These are phyloP conservation scores for Hericium rajendrae DNA, from an alignment of 768 basidiomycete species.

Conservation along the genomic window DNA sequence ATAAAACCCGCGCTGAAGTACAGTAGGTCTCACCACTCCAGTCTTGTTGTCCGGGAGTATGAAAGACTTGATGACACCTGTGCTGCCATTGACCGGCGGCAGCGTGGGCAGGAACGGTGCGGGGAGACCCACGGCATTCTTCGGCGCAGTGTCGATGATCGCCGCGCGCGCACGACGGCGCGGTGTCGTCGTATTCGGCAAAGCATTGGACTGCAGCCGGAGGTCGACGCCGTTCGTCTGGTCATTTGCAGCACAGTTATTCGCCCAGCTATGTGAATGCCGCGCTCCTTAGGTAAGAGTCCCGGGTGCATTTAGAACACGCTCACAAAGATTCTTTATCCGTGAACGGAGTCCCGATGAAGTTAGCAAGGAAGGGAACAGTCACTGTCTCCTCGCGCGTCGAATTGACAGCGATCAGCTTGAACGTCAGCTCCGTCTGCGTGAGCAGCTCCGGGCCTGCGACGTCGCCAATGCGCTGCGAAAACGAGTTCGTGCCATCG, in stretches of 20 bases:
- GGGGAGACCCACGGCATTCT: conserved; percentile 36
- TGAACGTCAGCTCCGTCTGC: conserved; percentile 36
- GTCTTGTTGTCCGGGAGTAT: conserved; percentile 47
- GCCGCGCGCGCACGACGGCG: conserved; percentile 26
- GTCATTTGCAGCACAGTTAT: conserved; percentile 45
- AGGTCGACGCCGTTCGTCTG: conserved; percentile 44
- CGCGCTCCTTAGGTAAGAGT: too few relatives aligned
- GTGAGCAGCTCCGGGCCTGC: conserved; percentile 36
- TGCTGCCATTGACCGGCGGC: conserved; percentile 35
- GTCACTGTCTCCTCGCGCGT: conserved; percentile 38
- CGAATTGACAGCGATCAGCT: conserved; percentile 35
- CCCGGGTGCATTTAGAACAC: neutral
- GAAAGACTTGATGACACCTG: conserved; percentile 46
- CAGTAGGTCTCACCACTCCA: conserved; percentile 38
- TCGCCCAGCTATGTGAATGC: conserved; percentile 36
- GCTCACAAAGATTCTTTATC: conserved; percentile 43
- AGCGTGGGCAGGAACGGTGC: conserved; percentile 38
- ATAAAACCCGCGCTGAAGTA: too few relatives aligned
- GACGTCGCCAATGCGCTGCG: conserved; percentile 46
- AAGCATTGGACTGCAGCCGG: conserved; percentile 12
- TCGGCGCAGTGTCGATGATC: conserved; percentile 22
- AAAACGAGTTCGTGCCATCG: conserved; percentile 27
- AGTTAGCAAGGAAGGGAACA: conserved; percentile 44
- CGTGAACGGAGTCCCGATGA: conserved; percentile 37
- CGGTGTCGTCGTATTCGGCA: neutral